Percentiles rank a stretch among this genome's conserved stretches.
Evolutionary conservation across 2,329 filamentous ascomycete genomes (phyloP).

Genomic region (Trichoderma afroharzianum): DNA sequence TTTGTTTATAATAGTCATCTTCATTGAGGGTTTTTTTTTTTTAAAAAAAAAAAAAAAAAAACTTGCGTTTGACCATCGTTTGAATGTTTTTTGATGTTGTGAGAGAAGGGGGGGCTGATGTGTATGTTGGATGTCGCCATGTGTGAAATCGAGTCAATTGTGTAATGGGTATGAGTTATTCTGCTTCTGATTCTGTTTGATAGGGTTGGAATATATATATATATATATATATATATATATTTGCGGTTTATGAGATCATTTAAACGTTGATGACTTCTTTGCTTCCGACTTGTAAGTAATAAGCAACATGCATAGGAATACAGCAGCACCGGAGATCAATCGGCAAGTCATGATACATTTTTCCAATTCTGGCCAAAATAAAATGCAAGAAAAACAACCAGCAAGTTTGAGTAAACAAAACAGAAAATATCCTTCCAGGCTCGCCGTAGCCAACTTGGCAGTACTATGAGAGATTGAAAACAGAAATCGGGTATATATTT

Average conservation of each 20-base stretch:
- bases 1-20: background rate
- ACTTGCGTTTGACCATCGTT: background rate
- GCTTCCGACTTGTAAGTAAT: background rate
- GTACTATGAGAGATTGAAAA: background rate
- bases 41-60: too few relatives aligned
- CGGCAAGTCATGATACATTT: background rate
- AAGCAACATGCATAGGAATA: background rate
- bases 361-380: background rate
- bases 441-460: background rate
- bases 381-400: background rate
- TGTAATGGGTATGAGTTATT: background rate
- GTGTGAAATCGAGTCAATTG: background rate
- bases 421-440: background rate
- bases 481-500: background rate
- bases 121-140: background rate
- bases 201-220: background rate
- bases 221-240: too few relatives aligned
- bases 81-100: background rate
- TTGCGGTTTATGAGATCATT: background rate
- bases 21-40: background rate
- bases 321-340: background rate
- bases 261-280: background rate
- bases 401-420: background rate
- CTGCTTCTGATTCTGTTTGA: background rate
- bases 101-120: background rate